A percentile compares a stretch with the other conserved stretches of the same genome.
Conservation (phyloP, 108 stramenopile species). For the Conticribra guillardii region DNA sequence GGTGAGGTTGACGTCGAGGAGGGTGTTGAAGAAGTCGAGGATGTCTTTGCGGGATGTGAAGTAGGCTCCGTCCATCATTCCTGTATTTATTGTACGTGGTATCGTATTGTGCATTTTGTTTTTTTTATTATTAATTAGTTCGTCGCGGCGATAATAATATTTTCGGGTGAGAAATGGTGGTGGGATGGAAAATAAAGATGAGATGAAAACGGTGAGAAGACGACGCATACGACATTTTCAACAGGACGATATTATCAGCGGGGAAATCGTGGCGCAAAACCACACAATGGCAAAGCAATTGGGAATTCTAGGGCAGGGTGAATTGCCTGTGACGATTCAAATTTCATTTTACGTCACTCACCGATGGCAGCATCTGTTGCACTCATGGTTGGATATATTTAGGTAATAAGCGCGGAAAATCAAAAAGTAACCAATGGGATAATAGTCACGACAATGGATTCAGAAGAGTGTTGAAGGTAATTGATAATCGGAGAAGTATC, state of each 20-base stretch:
- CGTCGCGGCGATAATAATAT: neutral
- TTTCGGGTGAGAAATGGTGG: neutral
- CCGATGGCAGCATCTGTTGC: conserved; percentile 49
- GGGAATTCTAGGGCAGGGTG: neutral
- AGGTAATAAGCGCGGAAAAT: no score
- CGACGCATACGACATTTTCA: no score
- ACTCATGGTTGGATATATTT: no score
- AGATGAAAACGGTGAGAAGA: no score
- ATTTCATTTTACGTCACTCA: conserved; percentile 7
- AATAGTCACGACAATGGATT: no score
- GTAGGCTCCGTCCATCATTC: conserved; percentile 99
- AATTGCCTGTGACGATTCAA: neutral
- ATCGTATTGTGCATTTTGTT: neutral
- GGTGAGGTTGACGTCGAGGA: conserved; percentile 84
- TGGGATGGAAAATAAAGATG: no score
- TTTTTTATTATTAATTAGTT: neutral
- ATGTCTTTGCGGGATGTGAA: conserved; percentile 96
- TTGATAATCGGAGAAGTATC: no score
- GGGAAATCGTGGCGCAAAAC: no score
- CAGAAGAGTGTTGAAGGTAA: no score
- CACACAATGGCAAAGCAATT: neutral
- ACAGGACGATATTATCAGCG: no score
- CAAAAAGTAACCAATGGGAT: no score
- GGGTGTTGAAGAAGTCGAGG: conserved; percentile 94
- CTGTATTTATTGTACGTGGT: conserved; percentile 22